Base-by-base conservation (phyloP, 331 rosid species). In the Stylosanthes scabra region DNA sequence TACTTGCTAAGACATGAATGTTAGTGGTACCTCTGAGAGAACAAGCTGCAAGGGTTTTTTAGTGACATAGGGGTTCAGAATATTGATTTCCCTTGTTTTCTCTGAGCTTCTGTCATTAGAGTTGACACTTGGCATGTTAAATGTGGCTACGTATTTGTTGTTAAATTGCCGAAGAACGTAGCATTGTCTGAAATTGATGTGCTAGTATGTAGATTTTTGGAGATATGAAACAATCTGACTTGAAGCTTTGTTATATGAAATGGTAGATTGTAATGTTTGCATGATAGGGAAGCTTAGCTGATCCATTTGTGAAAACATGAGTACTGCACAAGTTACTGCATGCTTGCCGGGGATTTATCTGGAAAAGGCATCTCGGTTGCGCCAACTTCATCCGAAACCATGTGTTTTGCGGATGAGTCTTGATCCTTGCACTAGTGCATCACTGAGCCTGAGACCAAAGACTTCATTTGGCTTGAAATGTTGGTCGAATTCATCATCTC, bases 281-380 rank as follows among this genome's bases (percentile, higher is more conserved):
- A 74, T 50, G 69, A 64, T n/a, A 37, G 49, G 75, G 74, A 68
- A 65, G 46, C n/a, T n/a, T n/a, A n/a, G n/a, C 58, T 70, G 77
- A 81, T 50, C 68, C 8, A 42, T 59, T 70, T 58, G 20, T 15
- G 49, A 15, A 78, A 80, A 80, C 56, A 86, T 86, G 87, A 76
- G 76, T 55, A 67, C 64, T 40, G 28, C 67, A 9, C 85, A 80
- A 69, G 74, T 78, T 63, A 79, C 78, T 62, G 80, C 84, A 56
- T 71, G 64, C 51, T 76, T 42, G 28, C 75, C 80, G 29, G 75
- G 74, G 60, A 69, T 72, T 55, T 75, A 12, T 63, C 70, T 71
- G 51, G 74, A 79, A 80, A 78, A 46, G 62, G 4, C 8, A 74
- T 68, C 70, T 66, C 72, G 58, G 49, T 71, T 69, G 40, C 76